Evolutionary conservation across 2,329 filamentous ascomycete genomes (phyloP), one percentile per base, ranked within the genome.

Genomic region (Colletotrichum orchidophilum): DNA sequence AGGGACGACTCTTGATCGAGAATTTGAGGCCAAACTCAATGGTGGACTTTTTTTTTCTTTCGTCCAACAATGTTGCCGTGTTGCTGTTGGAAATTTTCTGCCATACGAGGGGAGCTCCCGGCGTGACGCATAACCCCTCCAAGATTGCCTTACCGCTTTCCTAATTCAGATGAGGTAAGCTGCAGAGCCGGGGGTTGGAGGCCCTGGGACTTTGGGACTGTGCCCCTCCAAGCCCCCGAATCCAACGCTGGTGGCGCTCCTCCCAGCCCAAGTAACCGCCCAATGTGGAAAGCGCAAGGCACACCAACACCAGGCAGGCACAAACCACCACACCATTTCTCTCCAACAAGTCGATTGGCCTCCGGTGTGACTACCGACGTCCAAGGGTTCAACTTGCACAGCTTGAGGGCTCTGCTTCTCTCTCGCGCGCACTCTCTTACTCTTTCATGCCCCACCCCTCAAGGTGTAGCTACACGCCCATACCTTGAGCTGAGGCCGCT

Each of bases 51-150:
- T n/a, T n/a, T 46, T 46, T 7, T 2, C 11, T 46, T 21, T 46
- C 15, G 18, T 46, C 39, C 39, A 42, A 42, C 39, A n/a, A 42
- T 46, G 39, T 46, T 21, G 18, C 39, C 21, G 39, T 46, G 3
- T 46, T 46, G 15, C 27, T 26, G 53, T 61, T 27, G 69, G 70
- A 73, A 73, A 65, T 63, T 73, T 73, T 73, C 70, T 73, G 72
- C 70, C 72, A 52, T 60, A 66, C 33, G 62, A 55, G 60, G 65
- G 62, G 66, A 63, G 62, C 63, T 73, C 39, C 29, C 59, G 59
- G 55, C 60, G 49, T 74, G 72, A 67, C 72, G 70, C 72, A 73
- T 59, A 27, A 66, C 54, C 60, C 26, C 57, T 53, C 70, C 27
- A 55, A 49, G 15, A 52, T 11, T 7, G 2, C 3, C 49, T 42